Conservation (phyloP, 305 asterid species). For the Rubia tinctorum region DNA sequence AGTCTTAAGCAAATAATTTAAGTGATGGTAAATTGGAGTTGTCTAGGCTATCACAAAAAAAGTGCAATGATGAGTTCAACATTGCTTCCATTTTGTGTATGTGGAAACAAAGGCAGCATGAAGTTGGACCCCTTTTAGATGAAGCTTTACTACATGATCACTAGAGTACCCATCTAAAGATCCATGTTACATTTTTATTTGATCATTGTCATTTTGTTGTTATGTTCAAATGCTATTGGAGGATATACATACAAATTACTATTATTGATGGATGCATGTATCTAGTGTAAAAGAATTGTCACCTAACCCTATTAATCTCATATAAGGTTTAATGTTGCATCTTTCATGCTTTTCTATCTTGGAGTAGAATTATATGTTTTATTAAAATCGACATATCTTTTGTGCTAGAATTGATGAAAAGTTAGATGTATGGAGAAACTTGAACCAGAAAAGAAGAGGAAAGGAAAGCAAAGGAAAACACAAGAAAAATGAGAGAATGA, state of each 20-base stretch:
- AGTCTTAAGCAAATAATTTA: slow-evolving; percentile 4
- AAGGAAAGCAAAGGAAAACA: no score
- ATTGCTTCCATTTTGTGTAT: slow-evolving; percentile 18
- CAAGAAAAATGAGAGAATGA: no score
- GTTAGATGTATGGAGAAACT: no score
- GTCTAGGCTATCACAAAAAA: slow-evolving; percentile 18
- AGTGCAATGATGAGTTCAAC: slow-evolving; percentile 38
- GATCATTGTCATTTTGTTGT: neutral
- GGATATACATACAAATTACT: neutral
- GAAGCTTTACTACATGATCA: neutral
- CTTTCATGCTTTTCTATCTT: neutral
- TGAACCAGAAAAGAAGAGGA: no score
- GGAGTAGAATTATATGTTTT: no score
- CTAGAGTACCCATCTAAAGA: neutral
- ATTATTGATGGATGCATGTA: slow-evolving; percentile 1
- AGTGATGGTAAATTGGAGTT: slow-evolving; percentile 17
- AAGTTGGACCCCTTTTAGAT: slow-evolving; percentile 9
- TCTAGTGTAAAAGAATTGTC: neutral
- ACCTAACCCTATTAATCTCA: neutral
- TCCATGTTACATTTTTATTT: neutral
- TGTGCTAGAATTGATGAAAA: no score
- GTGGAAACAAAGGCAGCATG: slow-evolving; percentile 23
- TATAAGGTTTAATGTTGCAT: neutral
- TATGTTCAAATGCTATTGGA: neutral
- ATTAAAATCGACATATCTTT: no score